Conservation (phyloP, 1,139 yeast genomes). For the Nakaseomyces kungkrabaensis region DNA sequence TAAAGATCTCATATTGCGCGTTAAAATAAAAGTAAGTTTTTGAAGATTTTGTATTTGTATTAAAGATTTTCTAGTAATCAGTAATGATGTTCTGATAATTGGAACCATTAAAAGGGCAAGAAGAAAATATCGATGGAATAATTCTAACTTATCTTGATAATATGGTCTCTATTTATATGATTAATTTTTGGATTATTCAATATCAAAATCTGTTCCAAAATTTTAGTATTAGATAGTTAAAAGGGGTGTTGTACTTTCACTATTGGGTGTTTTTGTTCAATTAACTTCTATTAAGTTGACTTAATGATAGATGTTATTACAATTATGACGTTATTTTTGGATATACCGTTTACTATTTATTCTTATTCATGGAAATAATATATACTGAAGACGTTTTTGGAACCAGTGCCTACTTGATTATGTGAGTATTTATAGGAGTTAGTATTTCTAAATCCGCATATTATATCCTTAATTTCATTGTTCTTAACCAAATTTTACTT, state of each 20-base stretch:
- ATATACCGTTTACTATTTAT: too few species aligned
- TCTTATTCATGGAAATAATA: too few species aligned
- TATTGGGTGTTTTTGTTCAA: too few species aligned
- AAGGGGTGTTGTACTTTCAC: not conserved
- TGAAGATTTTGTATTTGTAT: not conserved
- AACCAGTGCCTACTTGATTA: not conserved
- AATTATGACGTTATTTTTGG: too few species aligned
- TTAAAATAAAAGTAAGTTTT: not conserved
- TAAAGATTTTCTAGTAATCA: not conserved
- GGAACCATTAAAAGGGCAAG: not conserved
- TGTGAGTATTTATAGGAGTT: not conserved
- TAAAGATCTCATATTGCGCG: constrained; percentile 34
- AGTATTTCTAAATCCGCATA: not conserved
- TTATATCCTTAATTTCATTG: too few species aligned
- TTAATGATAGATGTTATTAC: too few species aligned
- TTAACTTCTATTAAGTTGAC: too few species aligned
- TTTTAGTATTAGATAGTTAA: not conserved
- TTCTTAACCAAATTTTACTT: too few species aligned
- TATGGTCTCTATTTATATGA: not conserved
- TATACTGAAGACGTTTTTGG: too few species aligned
- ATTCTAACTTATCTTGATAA: not conserved
- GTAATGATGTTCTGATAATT: not conserved
- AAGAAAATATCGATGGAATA: not conserved
- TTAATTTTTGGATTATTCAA: not conserved
- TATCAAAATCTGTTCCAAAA: too few species aligned